Base-by-base conservation (phyloP, 78 protist genomes). In the Fonticula alba region DNA sequence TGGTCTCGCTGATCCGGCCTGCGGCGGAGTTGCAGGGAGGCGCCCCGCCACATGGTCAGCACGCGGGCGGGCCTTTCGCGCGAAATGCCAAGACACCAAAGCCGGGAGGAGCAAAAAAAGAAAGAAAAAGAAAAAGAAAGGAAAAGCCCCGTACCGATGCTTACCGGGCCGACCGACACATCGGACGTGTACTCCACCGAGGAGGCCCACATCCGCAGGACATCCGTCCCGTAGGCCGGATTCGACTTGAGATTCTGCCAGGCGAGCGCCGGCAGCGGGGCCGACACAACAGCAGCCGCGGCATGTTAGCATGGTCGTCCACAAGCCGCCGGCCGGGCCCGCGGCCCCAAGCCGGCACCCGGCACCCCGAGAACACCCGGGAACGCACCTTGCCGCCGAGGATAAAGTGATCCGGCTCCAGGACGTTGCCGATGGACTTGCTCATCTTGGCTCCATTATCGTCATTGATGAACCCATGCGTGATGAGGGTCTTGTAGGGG, bases 391-490 rank as follows among this genome's bases (percentile, higher is more conserved):
- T 54, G 51, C 83, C 87, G 38, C 93, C 89, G 29, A 65, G 62
- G 37, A 83, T 62, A 19, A 88, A 67, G 4, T 31, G 24, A 1
- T 29, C n/a, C 3, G 89, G 95, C 20, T 73, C 81, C 1, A 88
- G 41, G n/a, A 75, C 80, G 53, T 89, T 89, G 22, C 88, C 95
- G 7, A 87, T 65, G 32, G 87, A 79, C 68, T 89, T 89, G n/a
- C 84, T 71, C 91, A 87, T 88, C 66, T 88, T 85, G 36, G 35
- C 36, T 14, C 81, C 85, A 22, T 58, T 40, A 62, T 75, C 83
- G 53, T 82, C 89, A 26, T 85, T 65, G 11, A 72, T 46, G 59
- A 79, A 79, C 40, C 58, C 40, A 14, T 20, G 2, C 24, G 65
- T 61, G 40, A 26, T 13, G 29, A 47, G 52, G 26, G 6, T 13